These are phyloP conservation scores for Cyclotella cryptica DNA, from an alignment of 108 stramenopile genomes.

Conservation along the genomic window DNA sequence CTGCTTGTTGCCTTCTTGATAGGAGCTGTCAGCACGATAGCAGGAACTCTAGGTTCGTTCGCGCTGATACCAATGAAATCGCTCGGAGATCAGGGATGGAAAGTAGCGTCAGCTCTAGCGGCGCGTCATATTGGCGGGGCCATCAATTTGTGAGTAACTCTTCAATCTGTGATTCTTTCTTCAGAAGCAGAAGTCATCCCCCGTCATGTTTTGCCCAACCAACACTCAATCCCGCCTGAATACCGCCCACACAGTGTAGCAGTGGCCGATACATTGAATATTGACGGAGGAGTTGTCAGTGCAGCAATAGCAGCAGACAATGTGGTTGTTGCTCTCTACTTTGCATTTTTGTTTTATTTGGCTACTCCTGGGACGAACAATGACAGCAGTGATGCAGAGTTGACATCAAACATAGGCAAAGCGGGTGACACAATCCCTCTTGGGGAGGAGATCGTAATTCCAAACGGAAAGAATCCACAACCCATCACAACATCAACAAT, in stretches of 20 bases:
- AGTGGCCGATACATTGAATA: constrained; percentile 83
- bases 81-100: constrained; percentile 78
- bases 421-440: constrained; percentile 11
- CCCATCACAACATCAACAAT: constrained; percentile 64
- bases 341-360: constrained; percentile 81
- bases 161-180: constrained; percentile 6
- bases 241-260: constrained; percentile 54
- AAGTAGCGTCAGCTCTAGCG: constrained; percentile 86
- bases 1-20: constrained; percentile 81
- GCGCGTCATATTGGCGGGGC: constrained; percentile 96
- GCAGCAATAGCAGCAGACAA: constrained; percentile 90
- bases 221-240: background rate
- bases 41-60: constrained; percentile 82
- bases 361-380: constrained; percentile 45
- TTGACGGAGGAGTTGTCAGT: constrained; percentile 69
- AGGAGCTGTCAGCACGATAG: constrained; percentile 82
- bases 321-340: constrained; percentile 89
- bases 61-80: constrained; percentile 70
- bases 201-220: constrained; percentile 2
- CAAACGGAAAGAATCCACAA: constrained; percentile 24
- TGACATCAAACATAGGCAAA: constrained; percentile 13
- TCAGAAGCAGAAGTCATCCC: background rate
- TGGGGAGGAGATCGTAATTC: constrained; percentile 43
- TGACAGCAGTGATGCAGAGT: constrained; percentile 11
- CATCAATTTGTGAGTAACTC: constrained; percentile 77